Evolutionary conservation across 805 yeast genomes (phyloP).

Genomic region (Candida peoriensis): DNA sequence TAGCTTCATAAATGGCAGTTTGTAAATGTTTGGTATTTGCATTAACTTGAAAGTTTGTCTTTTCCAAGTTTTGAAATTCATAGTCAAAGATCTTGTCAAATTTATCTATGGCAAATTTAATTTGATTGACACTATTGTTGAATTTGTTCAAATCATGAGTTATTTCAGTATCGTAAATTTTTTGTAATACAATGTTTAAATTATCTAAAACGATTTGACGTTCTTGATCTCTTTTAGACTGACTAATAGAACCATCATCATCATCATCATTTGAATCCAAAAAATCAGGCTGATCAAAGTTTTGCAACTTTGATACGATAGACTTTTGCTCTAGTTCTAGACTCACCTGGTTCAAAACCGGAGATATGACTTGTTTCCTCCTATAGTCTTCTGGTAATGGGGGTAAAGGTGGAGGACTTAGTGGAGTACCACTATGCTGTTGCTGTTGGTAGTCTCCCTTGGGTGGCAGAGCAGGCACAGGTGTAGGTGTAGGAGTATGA

Average conservation of each 20-base stretch:
- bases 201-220: constrained; percentile 4
- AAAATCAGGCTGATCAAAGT: neutral
- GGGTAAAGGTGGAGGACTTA: constrained; percentile 31
- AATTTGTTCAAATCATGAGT: constrained; percentile 18
- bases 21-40: constrained; percentile 26
- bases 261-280: constrained; percentile 24
- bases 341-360: constrained; percentile 11
- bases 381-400: constrained; percentile 31
- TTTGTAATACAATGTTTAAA: constrained; percentile 19
- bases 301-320: constrained; percentile 6
- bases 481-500: constrained; percentile 6
- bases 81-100: constrained; percentile 31
- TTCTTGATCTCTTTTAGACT: constrained; percentile 7
- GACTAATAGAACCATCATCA: constrained; percentile 6
- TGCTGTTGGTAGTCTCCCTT: constrained; percentile 10
- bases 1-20: constrained; percentile 26
- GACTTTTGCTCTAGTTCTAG: constrained; percentile 6
- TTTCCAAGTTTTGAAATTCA: constrained; percentile 28
- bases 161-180: constrained; percentile 20
- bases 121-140: constrained; percentile 18
- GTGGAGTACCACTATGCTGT: constrained; percentile 5
- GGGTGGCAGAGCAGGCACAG: constrained; percentile 32
- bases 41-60: constrained; percentile 21
- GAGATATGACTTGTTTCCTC: constrained; percentile 10
- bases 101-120: constrained; percentile 31